Evolutionary conservation across 2,329 filamentous ascomycete genomes (phyloP), one percentile per base, ranked within the genome.

Genomic region (Sphaerulina vaccinii): DNA sequence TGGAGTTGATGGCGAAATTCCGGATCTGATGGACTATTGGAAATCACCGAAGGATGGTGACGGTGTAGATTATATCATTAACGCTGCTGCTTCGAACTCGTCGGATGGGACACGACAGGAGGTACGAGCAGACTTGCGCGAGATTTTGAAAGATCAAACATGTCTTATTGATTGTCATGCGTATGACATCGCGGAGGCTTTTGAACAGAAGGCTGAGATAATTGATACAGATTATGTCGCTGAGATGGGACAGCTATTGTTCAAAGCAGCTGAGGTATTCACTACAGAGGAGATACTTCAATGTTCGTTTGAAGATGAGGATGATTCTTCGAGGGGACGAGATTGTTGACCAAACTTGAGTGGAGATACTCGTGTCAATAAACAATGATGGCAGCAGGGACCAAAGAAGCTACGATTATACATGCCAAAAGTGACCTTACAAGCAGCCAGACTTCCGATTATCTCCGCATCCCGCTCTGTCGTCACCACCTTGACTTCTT

Each of bases 11-110:
- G 40, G 40, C 50, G 22, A 24, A 22, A 29, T 49, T 43, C 19
- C 9, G n/a, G 49, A 59, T 24, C 21, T 57, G 43, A 15, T 18
- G 29, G 19, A 42, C 10, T 16, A 42, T 42, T 16, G 27, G 27
- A 29, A 29, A 13, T 7, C 27, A 7, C 27, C 13, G 27, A 13
- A 29, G 7, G 27, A 29, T 29, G 27, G 27, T 7, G 27, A 29
- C 13, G 27, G 27, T 7, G 27, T 29, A 13, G 27, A 29, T 29
- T 7, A 7, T 29, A 29, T 29, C 7, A 29, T 29, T 13, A 29
- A 29, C 13, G 13, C 27, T 29, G 27, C 27, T 29, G 27, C 7
- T 13, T 29, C 7, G 27, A 13, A 29, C 7, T 29, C 7, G 27
- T 29, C n/a, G 27, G 27, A 29, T 7, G 27, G 13, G 27, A 29